These are phyloP conservation scores for Penicillium brevicompactum DNA, from an alignment of 2,329 filamentous ascomycete genomes.

Conservation along the genomic window DNA sequence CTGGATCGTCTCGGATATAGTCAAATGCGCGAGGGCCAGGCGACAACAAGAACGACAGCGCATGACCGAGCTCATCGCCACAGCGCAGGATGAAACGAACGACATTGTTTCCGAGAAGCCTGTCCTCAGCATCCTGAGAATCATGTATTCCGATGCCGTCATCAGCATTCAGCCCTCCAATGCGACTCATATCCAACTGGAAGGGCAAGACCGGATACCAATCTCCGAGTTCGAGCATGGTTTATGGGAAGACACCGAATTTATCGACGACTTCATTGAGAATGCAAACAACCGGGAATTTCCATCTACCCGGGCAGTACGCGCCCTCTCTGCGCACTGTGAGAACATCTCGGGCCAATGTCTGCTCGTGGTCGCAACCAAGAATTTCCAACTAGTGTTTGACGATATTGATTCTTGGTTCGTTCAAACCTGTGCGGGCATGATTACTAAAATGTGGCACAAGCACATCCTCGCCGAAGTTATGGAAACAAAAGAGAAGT, in stretches of 20 bases:
- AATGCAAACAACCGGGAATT: constrained; percentile 6
- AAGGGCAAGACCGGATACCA: constrained; percentile 1
- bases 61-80: constrained; percentile 12
- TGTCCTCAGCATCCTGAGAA: constrained; percentile 1
- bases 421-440: constrained; percentile 9
- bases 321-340: constrained; percentile 8
- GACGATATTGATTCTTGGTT: constrained; percentile 18
- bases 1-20: constrained; percentile 14
- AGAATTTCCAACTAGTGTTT: constrained; percentile 14
- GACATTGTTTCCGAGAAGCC: not conserved
- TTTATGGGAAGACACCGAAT: constrained; percentile 13
- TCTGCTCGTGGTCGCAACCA: constrained; percentile 12
- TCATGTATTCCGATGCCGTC: constrained; percentile 3
- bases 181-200: constrained; percentile 4
- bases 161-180: constrained; percentile 4
- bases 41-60: constrained; percentile 10
- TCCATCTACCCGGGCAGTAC: not conserved
- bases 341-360: constrained; percentile 10
- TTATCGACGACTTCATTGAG: constrained; percentile 7
- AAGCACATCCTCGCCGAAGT: constrained; percentile 9
- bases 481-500: constrained; percentile 16
- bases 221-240: constrained; percentile 5
- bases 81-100: not conserved
- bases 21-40: constrained; percentile 6
- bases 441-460: constrained; percentile 13